phyloP scores from a whole-genome alignment of 179 eudicot species.

The Beta corolliflora region DNA sequence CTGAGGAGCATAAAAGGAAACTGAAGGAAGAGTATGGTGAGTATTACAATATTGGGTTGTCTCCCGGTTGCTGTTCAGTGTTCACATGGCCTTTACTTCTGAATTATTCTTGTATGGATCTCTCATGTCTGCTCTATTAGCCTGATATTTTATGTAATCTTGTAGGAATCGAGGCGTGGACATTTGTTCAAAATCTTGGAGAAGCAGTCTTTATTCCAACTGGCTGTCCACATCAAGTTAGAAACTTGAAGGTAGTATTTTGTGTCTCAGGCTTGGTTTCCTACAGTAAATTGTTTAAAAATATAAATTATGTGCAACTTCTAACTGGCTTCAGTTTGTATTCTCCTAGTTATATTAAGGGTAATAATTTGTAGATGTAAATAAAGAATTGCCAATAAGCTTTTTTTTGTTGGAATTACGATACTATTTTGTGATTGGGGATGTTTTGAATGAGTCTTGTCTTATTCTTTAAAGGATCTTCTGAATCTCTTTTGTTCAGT shows the following conservation, averaged over 20 bases:
- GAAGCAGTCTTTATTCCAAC: constrained; percentile 92
- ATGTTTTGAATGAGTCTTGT: too few species aligned
- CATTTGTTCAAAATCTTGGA: constrained; percentile 75
- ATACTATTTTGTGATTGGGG: too few species aligned
- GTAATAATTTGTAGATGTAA: too few species aligned
- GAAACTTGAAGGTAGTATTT: constrained; percentile 56
- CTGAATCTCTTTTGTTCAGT: constrained; percentile 36
- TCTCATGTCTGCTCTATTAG: not conserved
- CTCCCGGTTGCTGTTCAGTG: not conserved
- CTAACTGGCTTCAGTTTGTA: too few species aligned
- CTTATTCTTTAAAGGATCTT: not conserved
- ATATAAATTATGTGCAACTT: too few species aligned
- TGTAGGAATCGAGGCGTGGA: constrained; percentile 86
- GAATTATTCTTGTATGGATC: too few species aligned
- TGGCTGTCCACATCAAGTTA: constrained; percentile 90
- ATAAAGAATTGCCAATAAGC: too few species aligned
- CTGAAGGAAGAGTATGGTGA: constrained; percentile 74
- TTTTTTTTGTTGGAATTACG: too few species aligned
- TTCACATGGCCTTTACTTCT: not conserved
- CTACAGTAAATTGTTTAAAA: too few species aligned
- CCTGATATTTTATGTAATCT: constrained; percentile 1
- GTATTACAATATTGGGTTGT: constrained; percentile 14
- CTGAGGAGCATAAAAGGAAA: constrained; percentile 57
- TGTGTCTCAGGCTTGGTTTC: not conserved
- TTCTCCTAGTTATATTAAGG: too few species aligned